Evolutionary conservation across 1,139 yeast species (phyloP).

Genomic region (Pichia sp.): DNA sequence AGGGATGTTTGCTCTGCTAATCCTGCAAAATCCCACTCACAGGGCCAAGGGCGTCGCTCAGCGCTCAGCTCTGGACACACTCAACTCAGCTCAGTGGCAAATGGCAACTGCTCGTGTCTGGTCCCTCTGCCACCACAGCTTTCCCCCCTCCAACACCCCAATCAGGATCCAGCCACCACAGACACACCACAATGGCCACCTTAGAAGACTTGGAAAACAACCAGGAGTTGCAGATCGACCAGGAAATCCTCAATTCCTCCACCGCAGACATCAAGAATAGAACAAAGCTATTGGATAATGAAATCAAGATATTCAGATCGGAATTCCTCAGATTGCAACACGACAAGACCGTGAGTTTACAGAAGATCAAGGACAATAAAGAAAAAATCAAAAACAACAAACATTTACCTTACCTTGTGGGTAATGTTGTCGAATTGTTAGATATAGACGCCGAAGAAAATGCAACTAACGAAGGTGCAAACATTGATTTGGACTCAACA

Average conservation of each 20-base stretch:
- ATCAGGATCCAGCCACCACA: no score
- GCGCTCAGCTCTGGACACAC: no score
- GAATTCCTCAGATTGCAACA: conserved; percentile 89
- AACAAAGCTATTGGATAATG: conserved; percentile 87
- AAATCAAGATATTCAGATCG: conserved; percentile 92
- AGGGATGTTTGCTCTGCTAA: no score
- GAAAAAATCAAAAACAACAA: conserved; percentile 95
- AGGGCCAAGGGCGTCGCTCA: no score
- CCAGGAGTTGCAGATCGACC: conserved; percentile 59
- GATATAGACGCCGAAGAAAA: conserved; percentile 89
- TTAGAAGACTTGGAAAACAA: conserved; percentile 61
- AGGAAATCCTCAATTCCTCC: conserved; percentile 75
- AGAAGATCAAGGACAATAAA: conserved; percentile 92
- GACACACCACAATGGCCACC: conserved; percentile 50
- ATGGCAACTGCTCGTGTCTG: no score
- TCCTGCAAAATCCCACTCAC: no score
- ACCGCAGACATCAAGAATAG: conserved; percentile 85
- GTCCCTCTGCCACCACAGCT: no score
- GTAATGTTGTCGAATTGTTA: conserved; percentile 94
- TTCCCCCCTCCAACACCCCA: no score
- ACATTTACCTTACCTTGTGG: conserved; percentile 94
- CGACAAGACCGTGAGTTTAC: conserved; percentile 90
- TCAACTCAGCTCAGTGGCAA: no score
- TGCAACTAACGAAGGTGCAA: conserved; percentile 90
- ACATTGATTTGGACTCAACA: conserved; percentile 89